Conservation (phyloP, 2,329 filamentous ascomycete genomes). For the Neurospora sp. region DNA sequence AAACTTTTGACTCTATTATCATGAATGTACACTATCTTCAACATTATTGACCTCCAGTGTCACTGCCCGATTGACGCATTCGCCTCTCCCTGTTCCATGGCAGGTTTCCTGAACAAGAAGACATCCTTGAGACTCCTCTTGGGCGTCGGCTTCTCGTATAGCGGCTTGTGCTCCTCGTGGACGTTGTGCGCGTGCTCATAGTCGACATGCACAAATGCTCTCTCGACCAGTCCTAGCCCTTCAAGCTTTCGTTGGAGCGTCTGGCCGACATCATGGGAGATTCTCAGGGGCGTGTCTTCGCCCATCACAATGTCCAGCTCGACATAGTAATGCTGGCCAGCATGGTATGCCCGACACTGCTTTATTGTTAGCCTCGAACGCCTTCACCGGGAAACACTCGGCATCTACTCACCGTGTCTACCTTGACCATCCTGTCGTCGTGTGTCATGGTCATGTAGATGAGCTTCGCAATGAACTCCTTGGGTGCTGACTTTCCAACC, state of each 20-base stretch:
- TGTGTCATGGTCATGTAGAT: constrained; percentile 47
- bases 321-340: constrained; percentile 51
- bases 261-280: constrained; percentile 52
- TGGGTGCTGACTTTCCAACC: constrained; percentile 51
- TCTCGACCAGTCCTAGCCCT: constrained; percentile 32
- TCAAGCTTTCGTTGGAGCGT: constrained; percentile 52
- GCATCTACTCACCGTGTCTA: constrained; percentile 37
- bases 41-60: neutral
- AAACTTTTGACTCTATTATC: neutral
- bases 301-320: constrained; percentile 55
- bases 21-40: neutral
- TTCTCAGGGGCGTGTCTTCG: constrained; percentile 40
- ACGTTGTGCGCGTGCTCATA: constrained; percentile 32
- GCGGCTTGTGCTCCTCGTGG: constrained; percentile 33
- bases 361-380: constrained; percentile 2
- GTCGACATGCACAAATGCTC: constrained; percentile 36
- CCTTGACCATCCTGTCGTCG: constrained; percentile 42
- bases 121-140: constrained; percentile 26
- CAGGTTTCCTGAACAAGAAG: constrained; percentile 22
- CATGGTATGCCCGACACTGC: constrained; percentile 49
- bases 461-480: constrained; percentile 45
- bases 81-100: constrained; percentile 9
- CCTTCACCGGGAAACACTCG: neutral
- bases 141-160: constrained; percentile 26
- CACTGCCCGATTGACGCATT: neutral